phyloP scores from a whole-genome alignment of 2,329 filamentous ascomycete genomes.

The Laburnicola sp. region DNA sequence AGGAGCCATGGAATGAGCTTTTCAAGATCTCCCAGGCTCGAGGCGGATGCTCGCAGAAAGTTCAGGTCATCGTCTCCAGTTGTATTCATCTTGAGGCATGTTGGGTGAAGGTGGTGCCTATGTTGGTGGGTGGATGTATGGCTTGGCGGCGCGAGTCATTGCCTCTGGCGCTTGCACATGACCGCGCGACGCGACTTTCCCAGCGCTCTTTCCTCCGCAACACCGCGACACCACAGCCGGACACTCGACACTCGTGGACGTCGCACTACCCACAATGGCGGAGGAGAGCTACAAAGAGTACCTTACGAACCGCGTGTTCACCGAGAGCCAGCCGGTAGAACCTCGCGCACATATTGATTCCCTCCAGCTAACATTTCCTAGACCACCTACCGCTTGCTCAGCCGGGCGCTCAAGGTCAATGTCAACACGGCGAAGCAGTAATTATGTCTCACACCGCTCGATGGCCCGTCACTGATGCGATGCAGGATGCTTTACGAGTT shows the following conservation, averaged over 20 bases:
- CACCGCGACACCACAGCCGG: constrained; percentile 7
- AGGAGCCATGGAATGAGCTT: constrained; percentile 42
- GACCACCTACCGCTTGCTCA: constrained; percentile 86
- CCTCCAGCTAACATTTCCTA: constrained; percentile 44
- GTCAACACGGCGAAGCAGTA: constrained; percentile 89
- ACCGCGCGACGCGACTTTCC: constrained; percentile 28
- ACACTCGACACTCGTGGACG: neutral
- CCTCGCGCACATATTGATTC: neutral
- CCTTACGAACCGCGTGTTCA: constrained; percentile 74
- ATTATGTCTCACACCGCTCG: constrained; percentile 28
- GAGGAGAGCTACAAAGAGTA: constrained; percentile 69
- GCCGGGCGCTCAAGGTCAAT: constrained; percentile 79
- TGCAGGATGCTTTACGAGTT: constrained; percentile 84
- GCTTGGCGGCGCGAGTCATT: constrained; percentile 32
- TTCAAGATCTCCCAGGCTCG: constrained; percentile 35
- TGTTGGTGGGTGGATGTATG: constrained; percentile 4
- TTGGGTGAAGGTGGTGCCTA: constrained; percentile 3
- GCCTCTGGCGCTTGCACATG: constrained; percentile 32
- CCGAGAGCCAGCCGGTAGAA: constrained; percentile 70
- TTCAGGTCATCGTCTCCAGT: constrained; percentile 53
- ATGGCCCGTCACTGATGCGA: constrained; percentile 19
- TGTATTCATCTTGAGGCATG: constrained; percentile 34
- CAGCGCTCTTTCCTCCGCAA: constrained; percentile 6
- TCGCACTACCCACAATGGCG: constrained; percentile 35
- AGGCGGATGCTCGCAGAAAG: constrained; percentile 48